Evolutionary conservation across 805 yeast genomes (phyloP), one percentile per base, ranked within the genome.

Genomic region (Starmerella stigmatis): DNA sequence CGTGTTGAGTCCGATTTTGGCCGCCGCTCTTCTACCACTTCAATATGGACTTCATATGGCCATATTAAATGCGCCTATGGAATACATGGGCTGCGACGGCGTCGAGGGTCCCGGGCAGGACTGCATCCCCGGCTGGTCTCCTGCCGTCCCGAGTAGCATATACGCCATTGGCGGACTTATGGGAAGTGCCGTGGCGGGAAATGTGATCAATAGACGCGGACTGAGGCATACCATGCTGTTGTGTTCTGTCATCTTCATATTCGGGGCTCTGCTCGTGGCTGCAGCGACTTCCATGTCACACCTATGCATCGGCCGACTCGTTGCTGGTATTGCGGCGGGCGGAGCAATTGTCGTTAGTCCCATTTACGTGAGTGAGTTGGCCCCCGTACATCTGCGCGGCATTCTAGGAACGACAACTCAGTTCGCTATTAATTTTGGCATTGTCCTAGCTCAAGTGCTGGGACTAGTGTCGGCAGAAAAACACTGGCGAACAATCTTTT

Each of bases 41-140:
- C 96, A 86, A 62, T 92, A 81, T 62, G 98, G 98, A 1, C 86
- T 83, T 61, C 97, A 92, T 61, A 79, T 89, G 81, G 81, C 96
- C 1, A 96, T 88, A 61, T 70, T 89, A 60, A 89, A 89, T 64
- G 94, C 96, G 6, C 96, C 96, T 0, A 82, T 81, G 46, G 71
- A 73, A 12, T 73, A 75, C 26, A 68, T 86, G 39, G 72, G 83
- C 10, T 85, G 94, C 58, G 44, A 41, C 6, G 48, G 52, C n/a
- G 54, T 49, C 15, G 52, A 47, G 27, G 47, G 36, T 5, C 34
- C 16, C 20, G 21, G 44, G 11, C 43, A 43, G 32, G 67, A 70
- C 55, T 84, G 94, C 60, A 72, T 84, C 10, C 66, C 73, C 0
- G 68, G 81, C 68, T 62, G 67, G 27, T 71, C 73, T 25, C 77